These are phyloP conservation scores for Daucus carota DNA, from an alignment of 129 eudicot genomes.

Conservation along the genomic window DNA sequence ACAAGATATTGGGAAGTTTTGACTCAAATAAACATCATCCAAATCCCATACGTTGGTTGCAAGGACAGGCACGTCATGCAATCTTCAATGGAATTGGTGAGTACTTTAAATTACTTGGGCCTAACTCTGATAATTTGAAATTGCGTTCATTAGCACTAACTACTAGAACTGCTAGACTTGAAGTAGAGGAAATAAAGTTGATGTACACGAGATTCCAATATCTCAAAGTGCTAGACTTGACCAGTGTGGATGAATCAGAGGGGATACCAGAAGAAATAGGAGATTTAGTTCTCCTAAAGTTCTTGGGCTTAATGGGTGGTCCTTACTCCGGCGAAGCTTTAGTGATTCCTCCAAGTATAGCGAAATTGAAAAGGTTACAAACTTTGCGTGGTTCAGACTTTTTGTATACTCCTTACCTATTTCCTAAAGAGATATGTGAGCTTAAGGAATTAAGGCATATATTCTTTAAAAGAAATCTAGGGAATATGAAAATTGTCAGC, in stretches of 20 bases:
- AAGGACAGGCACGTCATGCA: not conserved
- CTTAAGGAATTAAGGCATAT: not conserved
- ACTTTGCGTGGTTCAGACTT: not conserved
- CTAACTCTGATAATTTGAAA: not conserved
- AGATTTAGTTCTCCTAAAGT: not conserved
- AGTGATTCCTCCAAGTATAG: not conserved
- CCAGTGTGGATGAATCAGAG: not conserved
- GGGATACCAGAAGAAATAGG: not conserved
- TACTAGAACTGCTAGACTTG: too few relatives aligned
- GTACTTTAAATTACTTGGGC: not conserved
- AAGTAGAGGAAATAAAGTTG: too few relatives aligned
- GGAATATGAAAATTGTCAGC: not conserved
- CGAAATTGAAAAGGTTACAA: not conserved
- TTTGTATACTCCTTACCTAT: not conserved
- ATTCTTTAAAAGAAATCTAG: not conserved
- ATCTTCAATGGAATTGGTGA: not conserved
- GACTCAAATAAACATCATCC: not conserved
- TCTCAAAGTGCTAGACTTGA: not conserved
- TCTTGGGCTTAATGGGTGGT: not conserved
- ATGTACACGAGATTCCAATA: too few relatives aligned
- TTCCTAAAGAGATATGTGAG: not conserved
- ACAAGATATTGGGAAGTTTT: not conserved
- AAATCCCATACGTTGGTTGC: not conserved
- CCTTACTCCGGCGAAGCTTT: accelerated
- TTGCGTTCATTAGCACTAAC: not conserved